phyloP scores from a whole-genome alignment of 352 stramenopile genomes.

The Phytophthora sp. region DNA sequence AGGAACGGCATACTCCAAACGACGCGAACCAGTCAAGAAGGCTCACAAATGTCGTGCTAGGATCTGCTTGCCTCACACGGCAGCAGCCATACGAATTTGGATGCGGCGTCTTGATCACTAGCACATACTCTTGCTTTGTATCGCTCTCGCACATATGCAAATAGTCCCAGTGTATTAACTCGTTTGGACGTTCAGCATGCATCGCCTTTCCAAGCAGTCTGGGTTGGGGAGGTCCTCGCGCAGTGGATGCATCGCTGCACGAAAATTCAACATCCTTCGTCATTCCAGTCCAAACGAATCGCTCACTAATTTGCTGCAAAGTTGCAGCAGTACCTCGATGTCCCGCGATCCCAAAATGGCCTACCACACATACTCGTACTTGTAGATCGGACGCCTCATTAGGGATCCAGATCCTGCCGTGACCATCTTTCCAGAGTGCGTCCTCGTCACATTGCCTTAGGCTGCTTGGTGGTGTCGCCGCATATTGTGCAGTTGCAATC shows the following conservation, averaged over 20 bases:
- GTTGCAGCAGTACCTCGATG: slow-evolving; percentile 14
- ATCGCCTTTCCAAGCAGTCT: neutral
- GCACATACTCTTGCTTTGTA: neutral
- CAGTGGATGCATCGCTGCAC: neutral
- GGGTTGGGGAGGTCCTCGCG: neutral
- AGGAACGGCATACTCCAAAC: neutral
- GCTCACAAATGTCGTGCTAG: neutral
- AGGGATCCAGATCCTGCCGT: slow-evolving; percentile 9
- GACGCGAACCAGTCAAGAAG: neutral
- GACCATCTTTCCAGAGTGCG: neutral
- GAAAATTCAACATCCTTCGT: neutral
- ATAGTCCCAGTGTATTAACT: neutral
- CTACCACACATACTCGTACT: slow-evolving; percentile 34
- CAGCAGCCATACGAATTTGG: neutral
- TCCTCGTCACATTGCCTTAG: neutral
- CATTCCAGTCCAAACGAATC: neutral
- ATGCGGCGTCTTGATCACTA: neutral
- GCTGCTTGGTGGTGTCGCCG: neutral
- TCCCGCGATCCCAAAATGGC: slow-evolving; percentile 28
- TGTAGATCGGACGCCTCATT: slow-evolving; percentile 22
- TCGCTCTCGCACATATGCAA: neutral
- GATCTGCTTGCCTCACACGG: neutral
- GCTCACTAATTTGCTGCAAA: neutral
- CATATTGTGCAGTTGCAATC: neutral
- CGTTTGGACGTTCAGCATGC: neutral